Percentiles rank a stretch among this genome's conserved stretches.
These are phyloP conservation scores for Sclerotinia subarctica DNA, from an alignment of 2,329 filamentous ascomycete species.

Conservation along the genomic window DNA sequence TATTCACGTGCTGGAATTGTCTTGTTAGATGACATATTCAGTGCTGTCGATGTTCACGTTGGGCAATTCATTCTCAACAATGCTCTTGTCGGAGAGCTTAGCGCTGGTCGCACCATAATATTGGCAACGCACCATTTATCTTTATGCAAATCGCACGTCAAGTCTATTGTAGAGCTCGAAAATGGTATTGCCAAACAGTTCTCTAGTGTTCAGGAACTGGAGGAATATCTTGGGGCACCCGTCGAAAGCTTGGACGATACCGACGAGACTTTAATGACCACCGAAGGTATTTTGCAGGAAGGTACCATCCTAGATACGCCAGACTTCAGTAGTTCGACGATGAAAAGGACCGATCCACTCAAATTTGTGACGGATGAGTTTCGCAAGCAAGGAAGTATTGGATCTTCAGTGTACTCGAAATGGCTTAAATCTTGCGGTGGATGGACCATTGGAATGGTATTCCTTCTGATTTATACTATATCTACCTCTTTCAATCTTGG, in stretches of 20 bases:
- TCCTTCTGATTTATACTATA: constrained; percentile 14
- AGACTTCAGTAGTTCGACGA: background rate
- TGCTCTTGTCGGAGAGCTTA: constrained; percentile 66
- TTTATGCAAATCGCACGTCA: constrained; percentile 64
- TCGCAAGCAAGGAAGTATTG: constrained; percentile 19
- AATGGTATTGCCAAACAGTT: constrained; percentile 19
- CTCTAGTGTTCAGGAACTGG: constrained; percentile 15
- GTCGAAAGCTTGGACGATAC: constrained; percentile 10
- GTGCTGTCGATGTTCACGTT: constrained; percentile 75
- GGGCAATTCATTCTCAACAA: constrained; percentile 74
- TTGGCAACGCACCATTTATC: constrained; percentile 77
- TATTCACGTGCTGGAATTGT: constrained; percentile 74
- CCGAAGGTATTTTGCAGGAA: background rate
- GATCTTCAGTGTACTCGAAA: constrained; percentile 13
- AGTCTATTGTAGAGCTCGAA: constrained; percentile 63
- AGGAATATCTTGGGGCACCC: constrained; percentile 19
- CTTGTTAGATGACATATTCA: constrained; percentile 80
- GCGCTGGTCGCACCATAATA: constrained; percentile 66
- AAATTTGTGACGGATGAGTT: constrained; percentile 19
- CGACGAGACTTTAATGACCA: background rate
- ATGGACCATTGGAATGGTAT: constrained; percentile 8
- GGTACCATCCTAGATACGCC: background rate
- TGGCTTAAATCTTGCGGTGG: constrained; percentile 20
- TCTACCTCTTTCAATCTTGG: background rate
- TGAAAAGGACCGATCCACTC: constrained; percentile 5